Base-by-base conservation (phyloP, 352 stramenopile species). In the Phytophthora boehmeriae region DNA sequence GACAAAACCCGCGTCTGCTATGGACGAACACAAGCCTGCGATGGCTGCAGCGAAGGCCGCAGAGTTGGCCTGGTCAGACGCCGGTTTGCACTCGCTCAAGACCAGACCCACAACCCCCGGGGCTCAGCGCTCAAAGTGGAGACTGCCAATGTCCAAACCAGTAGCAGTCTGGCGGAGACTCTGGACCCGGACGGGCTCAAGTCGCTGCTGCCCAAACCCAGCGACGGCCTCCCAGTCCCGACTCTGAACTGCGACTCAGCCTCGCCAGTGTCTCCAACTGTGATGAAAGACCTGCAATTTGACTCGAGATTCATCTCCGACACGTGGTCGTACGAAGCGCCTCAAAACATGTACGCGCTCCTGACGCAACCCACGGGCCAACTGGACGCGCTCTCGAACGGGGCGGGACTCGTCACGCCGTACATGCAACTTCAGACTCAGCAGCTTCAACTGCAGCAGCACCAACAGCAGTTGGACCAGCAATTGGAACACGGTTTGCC, bases 271-370 rank as follows among this genome's bases (percentile, higher is more conserved):
- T 75, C 68, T 4, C 65, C 65, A 16, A 63, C 50, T 9, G 54
- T 63, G 30, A 61, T 69, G 49, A 83, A 78, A 41, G 73, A 83
- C n/a, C 35, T 83, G 32, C 66, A 69, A 35, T 84, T 84, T 35
- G 75, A 84, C 49, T 67, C 77, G 5, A 62, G 77, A 9, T 80
- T 79, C 34, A 71, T 84, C 9, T 66, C 71, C 4, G 75, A 84
- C 13, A 62, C 66, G 41, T 87, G 73, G 61, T 66, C 61, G 4
- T 78, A 76, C 39, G 78, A 88, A 38, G 74, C 73, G 10, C 75
- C 78, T 11, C 78, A 82, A 45, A 81, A 76, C 41, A 80, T 88
- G 55, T 88, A 83, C 64, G 75, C 71, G 17, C 49, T 85, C 46
- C 51, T 82, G 47, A 68, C 61, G 20, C 68, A 78, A 56, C 30